These are phyloP conservation scores for Lichtheimia hyalospora DNA, from an alignment of 371 early-diverging fungal species.

Conservation along the genomic window DNA sequence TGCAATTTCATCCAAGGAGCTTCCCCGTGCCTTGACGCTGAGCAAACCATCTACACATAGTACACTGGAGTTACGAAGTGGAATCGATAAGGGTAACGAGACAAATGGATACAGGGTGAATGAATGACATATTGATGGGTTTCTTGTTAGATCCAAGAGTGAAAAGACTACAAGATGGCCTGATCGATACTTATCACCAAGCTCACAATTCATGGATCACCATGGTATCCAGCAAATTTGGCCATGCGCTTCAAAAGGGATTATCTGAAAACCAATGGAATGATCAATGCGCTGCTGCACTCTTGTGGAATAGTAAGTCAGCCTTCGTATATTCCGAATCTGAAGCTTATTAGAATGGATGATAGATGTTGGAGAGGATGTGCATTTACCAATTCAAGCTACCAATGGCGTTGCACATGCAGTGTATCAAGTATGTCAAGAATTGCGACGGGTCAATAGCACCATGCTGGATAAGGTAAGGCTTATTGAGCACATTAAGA, in stretches of 20 bases:
- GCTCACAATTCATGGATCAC: constrained; percentile 50
- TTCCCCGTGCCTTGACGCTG: constrained; percentile 26
- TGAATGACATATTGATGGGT: not conserved
- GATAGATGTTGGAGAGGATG: constrained; percentile 19
- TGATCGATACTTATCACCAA: constrained; percentile 21
- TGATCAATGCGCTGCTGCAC: constrained; percentile 27
- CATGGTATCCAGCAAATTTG: constrained; percentile 25
- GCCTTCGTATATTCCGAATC: not conserved
- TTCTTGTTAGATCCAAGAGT: constrained; percentile 29
- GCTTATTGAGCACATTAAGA: too few species aligned
- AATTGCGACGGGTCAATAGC: constrained; percentile 47
- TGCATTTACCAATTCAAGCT: constrained; percentile 47
- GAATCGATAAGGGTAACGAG: constrained; percentile 30
- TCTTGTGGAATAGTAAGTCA: constrained; percentile 38
- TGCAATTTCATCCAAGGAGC: constrained; percentile 29
- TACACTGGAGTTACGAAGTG: constrained; percentile 30
- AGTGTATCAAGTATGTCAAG: constrained; percentile 46
- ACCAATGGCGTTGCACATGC: constrained; percentile 37
- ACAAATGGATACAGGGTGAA: not conserved
- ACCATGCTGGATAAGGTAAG: constrained; percentile 37
- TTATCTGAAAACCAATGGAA: constrained; percentile 26
- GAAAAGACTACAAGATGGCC: constrained; percentile 15
- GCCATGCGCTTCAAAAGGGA: constrained; percentile 10
- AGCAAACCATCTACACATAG: constrained; percentile 6
- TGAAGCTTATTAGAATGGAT: not conserved